Evolutionary conservation across 345 rosid species (phyloP), one percentile per base, ranked within the genome.

Genomic region (Lepidium didymum): DNA sequence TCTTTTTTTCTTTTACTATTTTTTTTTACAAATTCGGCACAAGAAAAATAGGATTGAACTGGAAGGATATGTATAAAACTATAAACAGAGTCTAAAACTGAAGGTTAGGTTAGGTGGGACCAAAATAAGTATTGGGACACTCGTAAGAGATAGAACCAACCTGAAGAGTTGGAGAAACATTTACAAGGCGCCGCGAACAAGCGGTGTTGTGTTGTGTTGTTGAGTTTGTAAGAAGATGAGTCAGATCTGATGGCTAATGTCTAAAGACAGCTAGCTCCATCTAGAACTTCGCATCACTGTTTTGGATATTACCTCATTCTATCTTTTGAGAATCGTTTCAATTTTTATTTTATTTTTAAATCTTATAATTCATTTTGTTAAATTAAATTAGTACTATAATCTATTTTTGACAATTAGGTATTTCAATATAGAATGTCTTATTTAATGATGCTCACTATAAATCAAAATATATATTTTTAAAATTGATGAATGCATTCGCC

Each of bases 131-230:
- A 14, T 3, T 25, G 37, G 40, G 70, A 38, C 53, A 51, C 23
- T 11, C 43, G 13, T 9, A 2, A 13, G 43, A 63, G 6, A 52
- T 65, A 60, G 84, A 74, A 36, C 78, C 34, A 50, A 12, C 45
- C 53, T 59, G 27, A 4, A 2, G 61, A 27, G 46, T 70, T 75
- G 76, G 13, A 75, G 58, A 76, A 83, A 85, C 90, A 63, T 72
- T 71, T 68, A 80, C 94, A 64, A 68, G 78, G 47, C 84, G 85
- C 97, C 78, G 90, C 92, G 81, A 44, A 70, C 41, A 19, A 67
- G 41, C 21, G 31, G 51, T 49, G 71, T 60, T 49, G 38, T 49
- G 71, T 60, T 49, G 38, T 29, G 59, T 45, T 72, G 31, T 27
- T 31, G 59, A 40, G 45, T 57, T 58, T 66, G 62, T 44, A 58